Percentiles rank a stretch among this genome's conserved stretches.
Evolutionary conservation across 176 grass and related monocot genomes (phyloP).

Genomic region (Typha latifolia): DNA sequence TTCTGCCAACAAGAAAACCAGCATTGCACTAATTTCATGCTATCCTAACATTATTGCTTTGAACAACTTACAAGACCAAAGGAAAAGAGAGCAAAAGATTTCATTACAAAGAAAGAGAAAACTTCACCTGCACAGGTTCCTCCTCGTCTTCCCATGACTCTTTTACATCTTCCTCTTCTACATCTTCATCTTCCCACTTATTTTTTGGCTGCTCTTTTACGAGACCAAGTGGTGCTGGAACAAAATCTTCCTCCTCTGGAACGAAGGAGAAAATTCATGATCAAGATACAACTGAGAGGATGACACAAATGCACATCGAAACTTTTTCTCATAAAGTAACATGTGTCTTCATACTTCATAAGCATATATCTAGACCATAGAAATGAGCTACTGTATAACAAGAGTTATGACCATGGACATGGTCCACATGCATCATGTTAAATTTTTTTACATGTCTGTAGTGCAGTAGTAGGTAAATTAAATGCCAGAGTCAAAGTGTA

Average conservation of each 20-base stretch:
- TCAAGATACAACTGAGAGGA: neutral
- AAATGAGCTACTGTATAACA: neutral
- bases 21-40: neutral
- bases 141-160: slow-evolving; percentile 89
- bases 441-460: neutral
- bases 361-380: neutral
- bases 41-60: neutral
- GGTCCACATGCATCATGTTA: neutral
- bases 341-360: neutral
- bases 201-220: slow-evolving; percentile 44
- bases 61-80: neutral
- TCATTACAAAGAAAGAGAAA: slow-evolving; percentile 10
- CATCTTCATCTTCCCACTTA: slow-evolving; percentile 84
- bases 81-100: neutral
- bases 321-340: neutral
- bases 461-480: neutral
- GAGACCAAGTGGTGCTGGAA: slow-evolving; percentile 31
- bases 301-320: neutral
- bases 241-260: slow-evolving; percentile 69
- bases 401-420: neutral
- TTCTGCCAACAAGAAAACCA: neutral
- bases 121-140: slow-evolving; percentile 48
- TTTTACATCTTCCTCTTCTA: slow-evolving; percentile 69
- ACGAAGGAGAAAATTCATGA: slow-evolving; percentile 4
- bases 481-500: no score